phyloP scores from a whole-genome alignment of 1,284 basidiomycete species.

The Irpex rosettiformis region DNA sequence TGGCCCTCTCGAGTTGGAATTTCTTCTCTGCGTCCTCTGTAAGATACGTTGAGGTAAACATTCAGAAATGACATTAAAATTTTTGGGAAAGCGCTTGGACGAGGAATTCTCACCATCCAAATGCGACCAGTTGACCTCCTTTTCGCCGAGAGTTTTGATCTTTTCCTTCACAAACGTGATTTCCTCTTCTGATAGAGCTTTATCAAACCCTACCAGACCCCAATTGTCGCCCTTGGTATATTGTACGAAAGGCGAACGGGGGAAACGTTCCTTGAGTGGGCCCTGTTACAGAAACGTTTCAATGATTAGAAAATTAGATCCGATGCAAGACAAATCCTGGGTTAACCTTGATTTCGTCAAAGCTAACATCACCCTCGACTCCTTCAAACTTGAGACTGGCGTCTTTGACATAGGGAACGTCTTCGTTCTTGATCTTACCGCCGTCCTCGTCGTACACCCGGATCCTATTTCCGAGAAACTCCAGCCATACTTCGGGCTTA shows the following conservation, averaged over 20 bases:
- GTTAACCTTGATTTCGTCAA: constrained; percentile 67
- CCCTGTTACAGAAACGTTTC: constrained; percentile 37
- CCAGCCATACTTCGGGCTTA: constrained; percentile 61
- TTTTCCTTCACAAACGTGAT: constrained; percentile 59
- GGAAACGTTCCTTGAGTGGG: constrained; percentile 77
- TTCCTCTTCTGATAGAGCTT: constrained; percentile 64
- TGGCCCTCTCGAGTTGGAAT: constrained; percentile 71
- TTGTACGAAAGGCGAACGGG: constrained; percentile 71
- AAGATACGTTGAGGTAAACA: not conserved
- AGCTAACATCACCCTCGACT: constrained; percentile 61
- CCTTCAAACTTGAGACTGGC: constrained; percentile 77
- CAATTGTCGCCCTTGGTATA: constrained; percentile 53
- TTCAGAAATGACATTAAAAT: not conserved
- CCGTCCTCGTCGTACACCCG: constrained; percentile 62
- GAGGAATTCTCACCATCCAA: constrained; percentile 48
- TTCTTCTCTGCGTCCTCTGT: constrained; percentile 60
- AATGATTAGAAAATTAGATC: not conserved
- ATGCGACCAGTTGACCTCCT: constrained; percentile 57
- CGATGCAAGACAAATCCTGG: constrained; percentile 9
- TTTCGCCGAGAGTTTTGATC: constrained; percentile 57
- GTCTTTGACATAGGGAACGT: constrained; percentile 69
- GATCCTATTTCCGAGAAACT: constrained; percentile 67
- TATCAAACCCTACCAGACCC: constrained; percentile 48
- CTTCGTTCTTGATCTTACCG: constrained; percentile 65
- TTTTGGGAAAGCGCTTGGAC: too few relatives aligned